A percentile compares a stretch with the other conserved stretches of the same genome.
phyloP scores from a whole-genome alignment of 1,284 basidiomycete genomes.

The Lignosus rhinocerotis region DNA sequence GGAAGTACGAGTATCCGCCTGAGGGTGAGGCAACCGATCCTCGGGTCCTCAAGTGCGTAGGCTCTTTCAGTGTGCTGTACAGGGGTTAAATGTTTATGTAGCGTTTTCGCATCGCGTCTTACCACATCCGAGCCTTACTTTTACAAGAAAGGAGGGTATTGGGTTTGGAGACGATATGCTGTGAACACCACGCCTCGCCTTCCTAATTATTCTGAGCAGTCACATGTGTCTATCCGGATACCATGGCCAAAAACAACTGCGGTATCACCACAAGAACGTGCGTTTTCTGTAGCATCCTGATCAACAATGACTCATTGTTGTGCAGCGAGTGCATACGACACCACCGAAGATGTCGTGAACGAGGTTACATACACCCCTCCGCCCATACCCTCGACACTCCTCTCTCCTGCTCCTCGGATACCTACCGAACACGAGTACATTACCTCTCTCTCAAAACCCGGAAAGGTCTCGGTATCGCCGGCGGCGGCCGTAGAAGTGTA shows the following conservation, averaged over 20 bases:
- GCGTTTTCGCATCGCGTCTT: conserved; percentile 75
- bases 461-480: conserved; percentile 43
- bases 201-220: conserved; percentile 42
- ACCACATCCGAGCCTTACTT: conserved; percentile 60
- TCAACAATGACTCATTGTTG: background rate
- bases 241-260: conserved; percentile 65
- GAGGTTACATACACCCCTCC: conserved; percentile 70
- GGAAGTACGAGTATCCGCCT: conserved; percentile 59
- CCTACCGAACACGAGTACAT: conserved; percentile 62
- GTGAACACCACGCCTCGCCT: conserved; percentile 61
- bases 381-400: conserved; percentile 40
- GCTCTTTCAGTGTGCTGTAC: background rate
- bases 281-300: conserved; percentile 27
- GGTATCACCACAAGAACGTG: conserved; percentile 49
- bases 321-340: conserved; percentile 60
- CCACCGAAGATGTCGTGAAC: conserved; percentile 52
- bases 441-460: conserved; percentile 52
- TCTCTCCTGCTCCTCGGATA: conserved; percentile 40
- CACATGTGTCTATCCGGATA: conserved; percentile 44
- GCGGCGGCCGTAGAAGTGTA: conserved; percentile 64
- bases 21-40: conserved; percentile 43
- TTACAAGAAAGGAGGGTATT: conserved; percentile 50
- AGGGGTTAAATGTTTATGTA: conserved; percentile 29
- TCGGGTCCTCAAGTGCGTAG: conserved; percentile 47
- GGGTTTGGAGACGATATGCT: conserved; percentile 68